phyloP scores from a whole-genome alignment of 352 stramenopile species.

The Plasmopara muralis region DNA sequence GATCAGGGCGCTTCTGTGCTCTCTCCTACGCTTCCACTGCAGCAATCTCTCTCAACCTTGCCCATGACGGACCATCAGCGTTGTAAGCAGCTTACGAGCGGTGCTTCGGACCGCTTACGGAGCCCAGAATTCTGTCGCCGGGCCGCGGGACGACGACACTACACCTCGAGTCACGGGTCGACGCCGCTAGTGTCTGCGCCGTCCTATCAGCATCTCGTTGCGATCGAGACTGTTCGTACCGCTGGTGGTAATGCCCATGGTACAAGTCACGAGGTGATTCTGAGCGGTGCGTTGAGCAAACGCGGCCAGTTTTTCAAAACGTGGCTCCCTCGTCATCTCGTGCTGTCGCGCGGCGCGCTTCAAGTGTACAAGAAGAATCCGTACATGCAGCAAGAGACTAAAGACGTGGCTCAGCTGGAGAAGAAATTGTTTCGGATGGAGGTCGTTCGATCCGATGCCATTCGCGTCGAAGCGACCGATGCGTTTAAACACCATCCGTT shows the following conservation, averaged over 20 bases:
- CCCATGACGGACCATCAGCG: conserved; percentile 10
- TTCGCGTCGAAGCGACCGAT: conserved; percentile 55
- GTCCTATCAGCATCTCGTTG: conserved; percentile 21
- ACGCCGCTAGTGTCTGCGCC: conserved; percentile 5
- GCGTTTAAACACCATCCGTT: conserved; percentile 53
- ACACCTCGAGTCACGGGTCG: background rate
- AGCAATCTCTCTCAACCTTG: conserved; percentile 12
- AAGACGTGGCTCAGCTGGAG: conserved; percentile 40
- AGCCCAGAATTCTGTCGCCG: conserved; percentile 10
- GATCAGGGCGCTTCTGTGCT: background rate
- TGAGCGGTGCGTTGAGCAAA: conserved; percentile 57
- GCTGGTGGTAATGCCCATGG: conserved; percentile 7
- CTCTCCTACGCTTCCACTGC: conserved; percentile 13
- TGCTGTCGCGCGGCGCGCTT: conserved; percentile 51
- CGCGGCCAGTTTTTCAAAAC: conserved; percentile 71
- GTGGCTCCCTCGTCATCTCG: conserved; percentile 63
- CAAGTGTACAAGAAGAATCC: conserved; percentile 75
- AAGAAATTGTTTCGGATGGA: conserved; percentile 65
- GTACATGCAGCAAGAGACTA: conserved; percentile 26
- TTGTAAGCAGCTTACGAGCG: conserved; percentile 10
- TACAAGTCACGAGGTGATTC: conserved; percentile 41
- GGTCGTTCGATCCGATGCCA: conserved; percentile 44
- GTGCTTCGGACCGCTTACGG: conserved; percentile 13
- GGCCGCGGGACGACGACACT: conserved; percentile 3
- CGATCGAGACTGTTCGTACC: conserved; percentile 31